These are phyloP conservation scores for Pseudozyma hubeiensis DNA, from an alignment of 1,284 basidiomycete species.

Conservation along the genomic window DNA sequence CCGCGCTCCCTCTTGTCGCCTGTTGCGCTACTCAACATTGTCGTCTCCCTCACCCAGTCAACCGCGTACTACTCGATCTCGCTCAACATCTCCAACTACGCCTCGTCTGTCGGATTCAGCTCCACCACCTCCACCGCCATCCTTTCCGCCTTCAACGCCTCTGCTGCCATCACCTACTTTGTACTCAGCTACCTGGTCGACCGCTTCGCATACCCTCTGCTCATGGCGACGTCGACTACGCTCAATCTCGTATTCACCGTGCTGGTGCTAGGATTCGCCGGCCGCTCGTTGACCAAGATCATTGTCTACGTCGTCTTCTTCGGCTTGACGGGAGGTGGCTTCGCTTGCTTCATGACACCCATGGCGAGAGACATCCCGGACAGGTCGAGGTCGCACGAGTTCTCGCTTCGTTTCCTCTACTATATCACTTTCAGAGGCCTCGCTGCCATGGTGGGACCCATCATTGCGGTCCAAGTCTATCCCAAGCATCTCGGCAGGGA, in stretches of 20 bases:
- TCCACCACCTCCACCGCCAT: slow-evolving; percentile 48
- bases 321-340: slow-evolving; percentile 46
- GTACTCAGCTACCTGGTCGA: slow-evolving; percentile 51
- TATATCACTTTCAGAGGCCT: slow-evolving; percentile 41
- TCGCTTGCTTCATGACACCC: slow-evolving; percentile 42
- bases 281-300: slow-evolving; percentile 46
- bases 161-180: slow-evolving; percentile 52
- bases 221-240: slow-evolving; percentile 47
- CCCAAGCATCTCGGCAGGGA: slow-evolving; percentile 11
- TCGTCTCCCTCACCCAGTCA: slow-evolving; percentile 43
- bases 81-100: slow-evolving; percentile 56
- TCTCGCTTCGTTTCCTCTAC: slow-evolving; percentile 35
- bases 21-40: slow-evolving; percentile 25
- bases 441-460: slow-evolving; percentile 52
- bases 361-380: slow-evolving; percentile 33
- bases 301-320: slow-evolving; percentile 56
- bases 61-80: slow-evolving; percentile 53
- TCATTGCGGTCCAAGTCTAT: slow-evolving; percentile 56
- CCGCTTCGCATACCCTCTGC: slow-evolving; percentile 39
- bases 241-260: slow-evolving; percentile 47
- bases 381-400: slow-evolving; percentile 16
- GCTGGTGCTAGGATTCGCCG: slow-evolving; percentile 56
- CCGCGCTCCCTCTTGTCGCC: slow-evolving; percentile 25
- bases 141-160: slow-evolving; percentile 58
- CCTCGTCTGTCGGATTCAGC: slow-evolving; percentile 49